Evolutionary conservation across 331 rosid genomes (phyloP).

Genomic region (Telfairia occidentalis): DNA sequence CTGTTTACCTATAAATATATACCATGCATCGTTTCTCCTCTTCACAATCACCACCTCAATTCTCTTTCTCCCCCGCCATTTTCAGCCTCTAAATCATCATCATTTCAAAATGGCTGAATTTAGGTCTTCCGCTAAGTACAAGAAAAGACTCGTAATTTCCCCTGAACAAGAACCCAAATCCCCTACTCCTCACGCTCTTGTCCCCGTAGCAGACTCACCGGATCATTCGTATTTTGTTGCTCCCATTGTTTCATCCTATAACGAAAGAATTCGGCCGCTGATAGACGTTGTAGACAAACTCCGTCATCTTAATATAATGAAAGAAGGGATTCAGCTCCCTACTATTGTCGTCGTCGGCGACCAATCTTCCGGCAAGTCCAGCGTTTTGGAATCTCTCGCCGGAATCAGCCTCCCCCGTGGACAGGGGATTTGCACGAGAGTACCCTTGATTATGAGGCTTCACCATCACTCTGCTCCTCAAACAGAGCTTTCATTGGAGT

Average conservation of each 20-base stretch:
- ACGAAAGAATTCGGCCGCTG: conserved; percentile 16
- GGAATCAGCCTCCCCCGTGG: conserved; percentile 16
- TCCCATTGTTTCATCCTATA: conserved; percentile 2
- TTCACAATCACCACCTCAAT: not conserved
- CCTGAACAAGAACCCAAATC: not conserved
- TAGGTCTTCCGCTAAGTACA: not conserved
- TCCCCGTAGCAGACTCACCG: not conserved
- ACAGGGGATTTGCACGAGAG: conserved; percentile 16
- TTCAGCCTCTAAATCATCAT: not conserved
- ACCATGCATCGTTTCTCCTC: not conserved
- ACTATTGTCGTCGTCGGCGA: conserved; percentile 16
- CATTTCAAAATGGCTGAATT: not conserved
- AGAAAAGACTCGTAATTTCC: not conserved
- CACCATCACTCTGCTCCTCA: not conserved
- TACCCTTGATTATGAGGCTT: conserved; percentile 14
- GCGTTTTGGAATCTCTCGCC: conserved; percentile 11
- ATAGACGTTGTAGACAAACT: conserved; percentile 8
- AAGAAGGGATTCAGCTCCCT: conserved; percentile 15
- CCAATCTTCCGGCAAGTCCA: conserved; percentile 16
- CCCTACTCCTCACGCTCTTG: not conserved
- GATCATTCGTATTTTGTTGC: not conserved
- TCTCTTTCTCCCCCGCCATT: not conserved
- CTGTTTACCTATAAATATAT: not conserved
- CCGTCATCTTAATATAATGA: conserved; percentile 11
- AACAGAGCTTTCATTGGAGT: conserved; percentile 1